phyloP scores from a whole-genome alignment of 208 protist genomes.

The Phytomonas francai region DNA sequence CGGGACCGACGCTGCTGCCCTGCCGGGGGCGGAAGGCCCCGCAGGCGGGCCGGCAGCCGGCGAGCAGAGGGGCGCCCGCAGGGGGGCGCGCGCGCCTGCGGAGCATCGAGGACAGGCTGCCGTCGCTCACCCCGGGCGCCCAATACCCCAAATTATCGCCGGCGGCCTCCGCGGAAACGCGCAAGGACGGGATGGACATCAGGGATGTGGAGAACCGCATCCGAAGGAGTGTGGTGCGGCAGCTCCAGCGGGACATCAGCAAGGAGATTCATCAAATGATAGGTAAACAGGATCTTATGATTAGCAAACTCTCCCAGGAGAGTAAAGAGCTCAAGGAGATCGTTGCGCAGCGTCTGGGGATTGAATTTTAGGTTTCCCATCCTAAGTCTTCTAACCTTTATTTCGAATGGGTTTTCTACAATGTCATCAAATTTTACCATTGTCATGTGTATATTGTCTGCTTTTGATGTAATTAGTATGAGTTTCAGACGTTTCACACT shows the following conservation, averaged over 20 bases:
- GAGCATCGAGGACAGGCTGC: neutral
- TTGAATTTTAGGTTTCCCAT: no score
- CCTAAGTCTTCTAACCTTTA: no score
- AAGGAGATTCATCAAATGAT: conserved; percentile 31
- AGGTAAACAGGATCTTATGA: conserved; percentile 28
- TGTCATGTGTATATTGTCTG: no score
- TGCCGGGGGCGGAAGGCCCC: conserved; percentile 65
- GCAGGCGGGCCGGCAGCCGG: conserved; percentile 17
- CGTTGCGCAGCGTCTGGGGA: no score
- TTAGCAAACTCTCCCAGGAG: conserved; percentile 32
- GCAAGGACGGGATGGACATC: conserved; percentile 7
- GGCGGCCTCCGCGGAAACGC: no score
- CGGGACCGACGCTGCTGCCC: conserved; percentile 38
- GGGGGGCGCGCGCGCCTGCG: conserved; percentile 6
- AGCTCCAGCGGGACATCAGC: conserved; percentile 32
- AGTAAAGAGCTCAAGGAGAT: conserved; percentile 25
- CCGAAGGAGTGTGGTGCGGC: conserved; percentile 22
- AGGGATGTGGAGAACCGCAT: conserved; percentile 11
- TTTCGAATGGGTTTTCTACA: no score
- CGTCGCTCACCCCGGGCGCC: neutral
- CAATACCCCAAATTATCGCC: no score
- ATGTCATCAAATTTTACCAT: no score
- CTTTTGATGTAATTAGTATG: no score
- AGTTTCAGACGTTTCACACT: no score
- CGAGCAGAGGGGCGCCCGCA: neutral